Base-by-base conservation (phyloP, 148 eudicot species). In the Heliosperma pusillum region DNA sequence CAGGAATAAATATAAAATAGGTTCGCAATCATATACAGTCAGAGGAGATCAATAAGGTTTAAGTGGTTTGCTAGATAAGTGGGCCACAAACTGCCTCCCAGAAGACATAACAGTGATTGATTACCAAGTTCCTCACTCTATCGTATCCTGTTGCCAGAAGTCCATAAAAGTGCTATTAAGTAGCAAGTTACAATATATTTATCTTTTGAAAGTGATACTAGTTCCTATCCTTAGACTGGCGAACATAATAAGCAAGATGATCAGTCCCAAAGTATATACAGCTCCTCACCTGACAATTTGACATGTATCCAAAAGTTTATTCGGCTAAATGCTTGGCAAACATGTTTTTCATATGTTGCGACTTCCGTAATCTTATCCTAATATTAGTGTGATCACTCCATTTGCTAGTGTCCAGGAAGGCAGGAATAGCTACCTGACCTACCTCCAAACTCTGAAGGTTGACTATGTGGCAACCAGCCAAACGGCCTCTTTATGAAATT, bases 401-500 rank as follows among this genome's bases (percentile, higher is more conserved):
- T 56, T 30, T 25, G 30, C 60, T 50, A 68, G 9, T 68, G 56
- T 0, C 42, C 42, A 36, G 42, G 42, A 36, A 36, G 42, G 42
- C 42, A 66, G 24, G 70, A 29, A 66, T n/a, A 40, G 52, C 70
- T 66, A 36, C 50, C 50, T 66, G 40, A 33, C 40, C 40, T 33
- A 33, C 40, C 40, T 33, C 50, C 47, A 66, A 66, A 33, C 9
- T 19, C 24, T 6, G 40, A 15, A 17, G 40, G 50, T 66, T 66
- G n/a, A 42, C 40, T 33, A 47, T 11, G 70, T 33, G 27, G 53
- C 53, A 21, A n/a, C 44, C 55, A 42, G 55, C 30, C 56, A 2
- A 8, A 7, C 42, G 9, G 42, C 42, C 42, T 36, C 1, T 36
- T 36, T 36, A 36, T 0, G 42, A 36, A 36, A 36, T 25, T 5